Conservation (phyloP, 2,329 filamentous ascomycete genomes). For the Xylaria hypoxylon region DNA sequence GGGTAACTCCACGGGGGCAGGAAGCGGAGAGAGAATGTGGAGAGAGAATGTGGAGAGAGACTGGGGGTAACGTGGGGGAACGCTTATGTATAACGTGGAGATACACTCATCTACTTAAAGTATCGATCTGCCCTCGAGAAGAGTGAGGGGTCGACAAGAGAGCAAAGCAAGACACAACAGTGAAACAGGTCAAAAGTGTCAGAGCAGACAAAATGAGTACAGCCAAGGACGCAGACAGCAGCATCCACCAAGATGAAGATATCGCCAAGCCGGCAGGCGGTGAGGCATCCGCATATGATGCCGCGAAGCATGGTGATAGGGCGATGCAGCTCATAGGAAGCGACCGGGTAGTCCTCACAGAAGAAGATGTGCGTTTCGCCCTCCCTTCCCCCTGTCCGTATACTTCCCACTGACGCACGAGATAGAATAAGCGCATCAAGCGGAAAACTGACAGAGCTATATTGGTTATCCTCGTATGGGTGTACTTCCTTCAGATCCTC, state of each 20-base stretch:
- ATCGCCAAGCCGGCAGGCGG: constrained; percentile 7
- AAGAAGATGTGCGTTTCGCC: constrained; percentile 37
- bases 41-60: neutral
- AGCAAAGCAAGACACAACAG: neutral
- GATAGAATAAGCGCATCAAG: constrained; percentile 40
- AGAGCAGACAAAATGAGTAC: constrained; percentile 16
- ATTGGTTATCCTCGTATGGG: constrained; percentile 63
- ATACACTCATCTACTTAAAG: constrained; percentile 2
- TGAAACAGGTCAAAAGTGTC: too few species aligned
- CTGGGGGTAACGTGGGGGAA: constrained; percentile 3
- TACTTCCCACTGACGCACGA: neutral
- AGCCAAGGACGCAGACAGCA: constrained; percentile 27
- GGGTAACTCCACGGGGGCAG: neutral
- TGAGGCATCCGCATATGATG: constrained; percentile 6
- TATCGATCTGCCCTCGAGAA: neutral
- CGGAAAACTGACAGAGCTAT: constrained; percentile 55
- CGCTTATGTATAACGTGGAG: neutral
- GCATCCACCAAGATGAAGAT: constrained; percentile 32
- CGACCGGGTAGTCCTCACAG: constrained; percentile 38
- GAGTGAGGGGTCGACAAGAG: neutral
- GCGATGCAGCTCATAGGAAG: constrained; percentile 31
- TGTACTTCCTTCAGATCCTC: constrained; percentile 72
- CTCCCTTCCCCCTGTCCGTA: neutral
- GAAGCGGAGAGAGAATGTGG: neutral
- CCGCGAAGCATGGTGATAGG: constrained; percentile 33